Evolutionary conservation across 495 filamentous ascomycete species (phyloP), one percentile per base, ranked within the genome.

Genomic region (Collariella sp.): DNA sequence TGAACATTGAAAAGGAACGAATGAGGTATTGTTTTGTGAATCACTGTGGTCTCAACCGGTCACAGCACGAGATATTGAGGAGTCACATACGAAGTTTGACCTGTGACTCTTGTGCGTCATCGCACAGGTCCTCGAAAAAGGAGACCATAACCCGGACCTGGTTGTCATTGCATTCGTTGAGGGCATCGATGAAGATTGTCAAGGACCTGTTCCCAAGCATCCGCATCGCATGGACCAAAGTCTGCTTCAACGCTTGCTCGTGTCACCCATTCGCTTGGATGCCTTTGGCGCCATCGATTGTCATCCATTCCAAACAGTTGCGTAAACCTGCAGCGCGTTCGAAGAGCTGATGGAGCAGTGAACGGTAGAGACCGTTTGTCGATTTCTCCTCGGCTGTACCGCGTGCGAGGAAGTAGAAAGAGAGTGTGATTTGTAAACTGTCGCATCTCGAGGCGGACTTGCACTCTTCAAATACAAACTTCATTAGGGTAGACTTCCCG

Each of bases 401-500:
- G 46, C 74, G 62, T 0, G 73, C 76, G 34, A 78, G 71, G 61
- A 80, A 81, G 67, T 80, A 81, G 53, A 79, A 80, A 0, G 70
- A 78, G 7, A 72, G 50, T 2, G 62, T 62, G 13, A 70, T 48
- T 20, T 48, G 39, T 1, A 20, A 46, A 6, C 52, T 0, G 24
- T 52, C 43, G 13, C 44, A 34, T n/a, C 26, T 54, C 7, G 50
- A 1, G 9, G 5, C 35, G 18, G 2, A 18, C 45, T 34, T 54
- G 26, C 62, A 58, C 0, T 67, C 39, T 33, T 48, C 20, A 41
- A 66, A 71, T 0, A 64, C 59, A 49, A 71, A 72, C 36, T 79
- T 79, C 72, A 81, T 79, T 2, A 76, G 60, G 10, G 74, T 78
- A 0, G 76, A 81, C 57, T 81, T 81, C 6, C 78, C 77, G n/a